Percentiles rank a stretch among this genome's conserved stretches.
These are phyloP conservation scores for Gigaspora rosea DNA, from an alignment of 192 early-diverging fungal species.

Conservation along the genomic window DNA sequence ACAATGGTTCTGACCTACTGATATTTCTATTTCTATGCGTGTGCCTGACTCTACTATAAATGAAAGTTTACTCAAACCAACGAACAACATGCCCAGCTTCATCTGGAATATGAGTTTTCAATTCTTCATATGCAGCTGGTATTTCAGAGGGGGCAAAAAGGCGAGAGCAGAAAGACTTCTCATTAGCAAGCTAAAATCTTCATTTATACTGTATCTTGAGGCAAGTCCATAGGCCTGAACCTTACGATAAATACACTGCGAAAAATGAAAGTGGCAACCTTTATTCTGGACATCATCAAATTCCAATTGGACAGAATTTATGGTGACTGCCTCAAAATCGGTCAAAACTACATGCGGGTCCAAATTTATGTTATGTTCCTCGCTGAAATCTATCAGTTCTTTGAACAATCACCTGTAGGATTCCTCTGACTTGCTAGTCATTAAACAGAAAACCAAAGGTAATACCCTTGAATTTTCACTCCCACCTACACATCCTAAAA, in stretches of 20 bases:
- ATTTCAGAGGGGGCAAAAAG: background rate
- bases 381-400: background rate
- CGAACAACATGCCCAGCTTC: background rate
- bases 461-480: background rate
- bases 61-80: background rate
- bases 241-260: background rate
- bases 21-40: background rate
- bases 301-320: background rate
- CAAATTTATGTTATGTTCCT: background rate
- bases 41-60: background rate
- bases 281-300: background rate
- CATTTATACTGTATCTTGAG: background rate
- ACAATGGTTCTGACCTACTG: no score
- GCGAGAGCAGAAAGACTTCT: background rate
- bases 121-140: background rate
- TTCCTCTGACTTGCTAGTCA: background rate
- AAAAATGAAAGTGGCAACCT: background rate
- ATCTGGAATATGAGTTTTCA: background rate
- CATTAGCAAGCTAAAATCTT: background rate
- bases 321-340: background rate
- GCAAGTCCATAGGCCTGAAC: background rate
- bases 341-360: background rate
- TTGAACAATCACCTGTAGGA: background rate
- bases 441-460: background rate
- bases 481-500: background rate